Conservation (phyloP, 2,329 filamentous ascomycete species). For the Capronia coronata region DNA sequence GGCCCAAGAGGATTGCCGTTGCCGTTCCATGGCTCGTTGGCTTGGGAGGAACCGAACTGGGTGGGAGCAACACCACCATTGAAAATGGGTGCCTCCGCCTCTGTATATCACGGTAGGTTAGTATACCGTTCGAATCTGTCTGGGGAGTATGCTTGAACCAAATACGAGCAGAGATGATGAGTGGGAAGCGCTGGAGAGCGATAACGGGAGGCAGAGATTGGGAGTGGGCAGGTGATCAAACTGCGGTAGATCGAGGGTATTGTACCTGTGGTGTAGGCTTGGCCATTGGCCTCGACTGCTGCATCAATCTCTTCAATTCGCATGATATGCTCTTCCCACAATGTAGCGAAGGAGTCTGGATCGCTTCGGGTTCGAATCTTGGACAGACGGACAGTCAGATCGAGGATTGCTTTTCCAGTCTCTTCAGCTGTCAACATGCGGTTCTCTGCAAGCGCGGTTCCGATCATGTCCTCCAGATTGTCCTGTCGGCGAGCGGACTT, state of each 20-base stretch:
- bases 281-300: neutral
- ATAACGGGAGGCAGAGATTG: too few relatives aligned
- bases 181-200: too few relatives aligned
- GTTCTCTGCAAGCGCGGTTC: neutral
- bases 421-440: constrained; percentile 8
- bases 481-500: neutral
- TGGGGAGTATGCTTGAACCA: too few relatives aligned
- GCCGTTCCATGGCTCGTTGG: constrained; percentile 15
- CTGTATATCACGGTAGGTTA: too few relatives aligned
- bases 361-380: constrained; percentile 13
- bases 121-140: too few relatives aligned
- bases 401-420: constrained; percentile 16
- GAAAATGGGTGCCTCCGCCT: too few relatives aligned
- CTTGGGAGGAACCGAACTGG: neutral
- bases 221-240: too few relatives aligned
- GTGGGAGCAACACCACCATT: neutral
- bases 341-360: constrained; percentile 10
- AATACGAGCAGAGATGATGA: too few relatives aligned
- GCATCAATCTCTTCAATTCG: constrained; percentile 17
- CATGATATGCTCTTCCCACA: constrained; percentile 16
- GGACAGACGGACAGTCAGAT: constrained; percentile 11
- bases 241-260: neutral
- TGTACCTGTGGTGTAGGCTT: neutral
- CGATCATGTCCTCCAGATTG: neutral
- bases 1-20: constrained; percentile 4